phyloP scores from a whole-genome alignment of 1,284 basidiomycete species.

The Xerocomus amazonicus region DNA sequence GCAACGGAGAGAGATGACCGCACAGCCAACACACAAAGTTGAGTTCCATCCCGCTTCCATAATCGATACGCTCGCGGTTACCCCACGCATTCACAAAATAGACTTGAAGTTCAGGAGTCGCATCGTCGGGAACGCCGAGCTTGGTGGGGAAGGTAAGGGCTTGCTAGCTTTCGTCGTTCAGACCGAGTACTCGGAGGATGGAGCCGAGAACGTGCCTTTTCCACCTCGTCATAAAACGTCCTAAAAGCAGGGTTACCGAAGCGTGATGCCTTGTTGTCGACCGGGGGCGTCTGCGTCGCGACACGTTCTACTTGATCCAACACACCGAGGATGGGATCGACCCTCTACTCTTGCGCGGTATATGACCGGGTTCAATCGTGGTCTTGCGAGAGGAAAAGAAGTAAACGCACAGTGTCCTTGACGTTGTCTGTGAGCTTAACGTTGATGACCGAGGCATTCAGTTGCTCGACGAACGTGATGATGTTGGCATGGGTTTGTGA shows the following conservation, averaged over 20 bases:
- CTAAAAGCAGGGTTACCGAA: slow-evolving; percentile 98
- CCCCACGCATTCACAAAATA: slow-evolving; percentile 94
- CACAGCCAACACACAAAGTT: slow-evolving; percentile 98
- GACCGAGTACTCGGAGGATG: not conserved
- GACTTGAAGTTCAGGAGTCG: slow-evolving; percentile 63
- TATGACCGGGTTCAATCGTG: not conserved
- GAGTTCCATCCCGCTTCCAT: slow-evolving; percentile 98
- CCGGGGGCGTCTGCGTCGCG: slow-evolving; percentile 73
- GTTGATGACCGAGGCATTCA: slow-evolving; percentile 78
- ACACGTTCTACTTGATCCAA: slow-evolving; percentile 68
- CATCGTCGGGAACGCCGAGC: slow-evolving; percentile 54
- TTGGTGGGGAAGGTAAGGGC: slow-evolving; percentile 57
- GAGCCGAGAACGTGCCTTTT: slow-evolving; percentile 47
- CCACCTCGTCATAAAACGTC: slow-evolving; percentile 83
- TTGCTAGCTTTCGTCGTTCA: slow-evolving; percentile 27
- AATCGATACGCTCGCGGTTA: slow-evolving; percentile 90
- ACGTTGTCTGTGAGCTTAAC: slow-evolving; percentile 68
- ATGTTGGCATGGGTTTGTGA: slow-evolving; percentile 73
- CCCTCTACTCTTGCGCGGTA: slow-evolving; percentile 46
- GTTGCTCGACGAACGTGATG: slow-evolving; percentile 66
- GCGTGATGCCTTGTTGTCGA: slow-evolving; percentile 87
- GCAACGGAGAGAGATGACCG: not conserved
- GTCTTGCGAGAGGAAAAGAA: slow-evolving; percentile 1
- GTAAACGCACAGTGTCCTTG: slow-evolving; percentile 54
- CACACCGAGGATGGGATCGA: slow-evolving; percentile 57